Evolutionary conservation across 306 rosid genomes (phyloP).

Genomic region (Inga oerstediana): DNA sequence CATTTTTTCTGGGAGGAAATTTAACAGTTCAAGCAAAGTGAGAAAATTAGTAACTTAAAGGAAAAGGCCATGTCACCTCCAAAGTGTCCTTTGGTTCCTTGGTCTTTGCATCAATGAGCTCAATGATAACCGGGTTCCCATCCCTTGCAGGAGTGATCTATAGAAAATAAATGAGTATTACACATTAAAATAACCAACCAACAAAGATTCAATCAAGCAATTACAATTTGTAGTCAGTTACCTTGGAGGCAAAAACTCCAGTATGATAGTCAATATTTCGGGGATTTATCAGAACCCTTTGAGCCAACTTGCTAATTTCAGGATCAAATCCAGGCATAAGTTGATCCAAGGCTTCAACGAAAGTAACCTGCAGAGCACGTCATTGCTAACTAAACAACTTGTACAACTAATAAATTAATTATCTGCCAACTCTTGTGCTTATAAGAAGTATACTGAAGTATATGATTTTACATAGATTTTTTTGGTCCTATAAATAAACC

Average conservation of each 20-base stretch:
- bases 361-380: constrained; percentile 77
- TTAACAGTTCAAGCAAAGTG: neutral
- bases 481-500: constrained; percentile 1
- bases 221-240: constrained; percentile 40
- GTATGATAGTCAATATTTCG: constrained; percentile 89
- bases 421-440: neutral
- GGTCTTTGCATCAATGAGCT: constrained; percentile 96
- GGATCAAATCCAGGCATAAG: constrained; percentile 99
- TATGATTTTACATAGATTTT: neutral
- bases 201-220: constrained; percentile 27
- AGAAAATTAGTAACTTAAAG: neutral
- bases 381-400: constrained; percentile 23
- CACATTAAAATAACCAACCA: constrained; percentile 16
- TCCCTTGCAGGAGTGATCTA: constrained; percentile 99
- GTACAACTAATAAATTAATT: constrained; percentile 23
- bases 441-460: neutral
- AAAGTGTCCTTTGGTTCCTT: constrained; percentile 86
- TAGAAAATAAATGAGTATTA: constrained; percentile 23
- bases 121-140: constrained; percentile 91
- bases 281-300: constrained; percentile 90
- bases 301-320: constrained; percentile 97
- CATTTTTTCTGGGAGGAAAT: neutral
- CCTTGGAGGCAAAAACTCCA: constrained; percentile 97
- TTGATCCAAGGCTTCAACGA: constrained; percentile 95
- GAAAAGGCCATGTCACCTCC: constrained; percentile 64